These are phyloP conservation scores for Marasmius fiardii DNA, from an alignment of 1,284 basidiomycete genomes.

Conservation along the genomic window DNA sequence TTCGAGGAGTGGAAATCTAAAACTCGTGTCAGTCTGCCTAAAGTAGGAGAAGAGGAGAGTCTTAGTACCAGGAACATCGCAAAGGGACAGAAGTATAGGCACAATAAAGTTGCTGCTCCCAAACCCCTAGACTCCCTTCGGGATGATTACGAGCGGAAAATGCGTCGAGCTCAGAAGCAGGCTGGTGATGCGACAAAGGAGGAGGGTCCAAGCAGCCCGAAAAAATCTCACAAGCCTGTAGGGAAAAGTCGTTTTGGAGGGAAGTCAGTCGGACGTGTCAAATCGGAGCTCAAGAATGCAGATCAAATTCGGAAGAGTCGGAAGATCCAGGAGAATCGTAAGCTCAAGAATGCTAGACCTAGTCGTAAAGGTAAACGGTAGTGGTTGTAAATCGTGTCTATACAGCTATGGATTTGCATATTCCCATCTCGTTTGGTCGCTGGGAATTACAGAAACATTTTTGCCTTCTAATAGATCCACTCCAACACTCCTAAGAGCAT, in stretches of 20 bases:
- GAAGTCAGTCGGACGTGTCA: constrained; percentile 62
- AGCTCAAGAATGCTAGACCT: constrained; percentile 75
- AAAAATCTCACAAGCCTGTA: constrained; percentile 25
- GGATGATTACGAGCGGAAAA: constrained; percentile 70
- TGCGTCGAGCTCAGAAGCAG: constrained; percentile 58
- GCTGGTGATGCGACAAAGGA: constrained; percentile 18
- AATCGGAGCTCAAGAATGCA: constrained; percentile 77
- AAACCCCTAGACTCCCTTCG: constrained; percentile 73
- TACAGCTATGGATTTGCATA: constrained; percentile 35
- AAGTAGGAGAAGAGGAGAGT: constrained; percentile 76
- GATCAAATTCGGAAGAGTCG: constrained; percentile 83
- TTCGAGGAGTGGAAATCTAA: constrained; percentile 96
- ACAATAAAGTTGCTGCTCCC: constrained; percentile 55
- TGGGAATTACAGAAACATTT: constrained; percentile 46
- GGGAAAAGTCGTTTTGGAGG: constrained; percentile 47
- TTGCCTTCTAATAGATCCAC: constrained; percentile 65
- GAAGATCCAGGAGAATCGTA: constrained; percentile 56
- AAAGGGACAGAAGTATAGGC: constrained; percentile 57
- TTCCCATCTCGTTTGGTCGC: constrained; percentile 74
- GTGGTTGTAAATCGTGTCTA: constrained; percentile 3
- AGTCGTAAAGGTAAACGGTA: constrained; percentile 48
- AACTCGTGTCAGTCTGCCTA: constrained; percentile 68
- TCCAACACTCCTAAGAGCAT: constrained; percentile 71
- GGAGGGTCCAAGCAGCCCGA: constrained; percentile 16
- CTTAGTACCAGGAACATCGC: constrained; percentile 22